Conservation (phyloP, 176 grass and related monocot genomes). For the Oryza nivara region DNA sequence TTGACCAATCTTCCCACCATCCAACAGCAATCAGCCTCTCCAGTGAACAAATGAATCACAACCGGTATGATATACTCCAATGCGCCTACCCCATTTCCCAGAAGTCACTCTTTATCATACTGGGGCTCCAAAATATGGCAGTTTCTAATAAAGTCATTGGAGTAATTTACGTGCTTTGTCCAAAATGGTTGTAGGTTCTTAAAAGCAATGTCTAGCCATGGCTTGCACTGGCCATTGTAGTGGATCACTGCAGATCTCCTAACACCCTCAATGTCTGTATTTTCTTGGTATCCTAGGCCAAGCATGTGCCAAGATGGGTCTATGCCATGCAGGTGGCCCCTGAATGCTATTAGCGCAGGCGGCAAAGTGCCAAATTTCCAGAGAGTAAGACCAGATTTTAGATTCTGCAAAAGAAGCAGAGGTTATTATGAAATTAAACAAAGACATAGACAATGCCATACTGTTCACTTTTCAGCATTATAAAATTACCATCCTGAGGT, state of each 20-base stretch:
- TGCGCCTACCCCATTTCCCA: constrained; percentile 32
- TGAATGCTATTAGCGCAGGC: constrained; percentile 86
- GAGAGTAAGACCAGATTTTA: constrained; percentile 80
- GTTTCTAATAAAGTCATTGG: constrained; percentile 80
- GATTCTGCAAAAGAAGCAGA: constrained; percentile 69
- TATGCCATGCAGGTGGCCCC: constrained; percentile 75
- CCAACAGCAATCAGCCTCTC: constrained; percentile 33
- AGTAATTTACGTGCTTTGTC: constrained; percentile 80
- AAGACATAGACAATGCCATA: constrained; percentile 4
- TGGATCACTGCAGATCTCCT: constrained; percentile 78
- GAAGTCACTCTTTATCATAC: constrained; percentile 40
- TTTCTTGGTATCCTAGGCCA: constrained; percentile 94
- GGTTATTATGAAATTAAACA: constrained; percentile 32
- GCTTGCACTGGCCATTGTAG: constrained; percentile 93
- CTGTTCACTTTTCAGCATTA: constrained; percentile 3
- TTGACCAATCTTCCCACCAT: constrained; percentile 37
- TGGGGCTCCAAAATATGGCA: constrained; percentile 85
- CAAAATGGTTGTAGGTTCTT: constrained; percentile 88
- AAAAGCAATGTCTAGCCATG: constrained; percentile 89
- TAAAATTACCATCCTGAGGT: neutral
- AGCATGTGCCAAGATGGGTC: constrained; percentile 89
- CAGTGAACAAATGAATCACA: constrained; percentile 35
- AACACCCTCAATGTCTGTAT: constrained; percentile 58
- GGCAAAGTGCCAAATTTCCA: constrained; percentile 96
- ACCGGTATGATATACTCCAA: neutral